phyloP scores from a whole-genome alignment of 2,329 filamentous ascomycete species.

The Lachnellula subtilissima region DNA sequence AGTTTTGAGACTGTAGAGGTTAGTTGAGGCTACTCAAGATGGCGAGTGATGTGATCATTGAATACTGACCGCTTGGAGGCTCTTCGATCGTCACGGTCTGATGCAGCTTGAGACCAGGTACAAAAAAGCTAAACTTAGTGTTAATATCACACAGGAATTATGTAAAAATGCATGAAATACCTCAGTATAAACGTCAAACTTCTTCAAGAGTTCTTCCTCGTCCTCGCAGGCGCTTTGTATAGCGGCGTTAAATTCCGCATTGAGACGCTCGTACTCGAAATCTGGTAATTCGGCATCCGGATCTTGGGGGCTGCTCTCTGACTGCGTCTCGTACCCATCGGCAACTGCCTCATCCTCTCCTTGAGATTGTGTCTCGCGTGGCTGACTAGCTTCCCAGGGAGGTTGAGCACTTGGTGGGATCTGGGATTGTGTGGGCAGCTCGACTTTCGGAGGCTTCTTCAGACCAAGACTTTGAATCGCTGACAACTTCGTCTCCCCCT shows the following conservation, averaged over 20 bases:
- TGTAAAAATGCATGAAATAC: not conserved
- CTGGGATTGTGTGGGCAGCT: not conserved
- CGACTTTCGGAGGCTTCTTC: constrained; percentile 37
- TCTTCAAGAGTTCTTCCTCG: constrained; percentile 61
- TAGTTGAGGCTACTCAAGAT: constrained; percentile 6
- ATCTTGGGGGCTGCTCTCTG: not conserved
- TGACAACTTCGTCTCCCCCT: not conserved
- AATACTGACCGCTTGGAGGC: constrained; percentile 64
- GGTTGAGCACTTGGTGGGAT: not conserved
- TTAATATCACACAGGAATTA: not conserved
- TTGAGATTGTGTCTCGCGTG: not conserved
- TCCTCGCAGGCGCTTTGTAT: constrained; percentile 57
- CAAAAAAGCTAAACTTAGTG: constrained; percentile 59
- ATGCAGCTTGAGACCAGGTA: constrained; percentile 70
- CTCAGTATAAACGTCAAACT: constrained; percentile 39
- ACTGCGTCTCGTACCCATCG: not conserved
- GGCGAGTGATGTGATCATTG: not conserved
- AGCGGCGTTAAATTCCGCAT: constrained; percentile 61
- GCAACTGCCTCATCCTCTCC: not conserved
- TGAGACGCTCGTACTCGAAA: constrained; percentile 74
- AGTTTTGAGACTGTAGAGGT: constrained; percentile 61
- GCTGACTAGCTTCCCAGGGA: not conserved
- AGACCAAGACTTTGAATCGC: not conserved
- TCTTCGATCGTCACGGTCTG: constrained; percentile 68
- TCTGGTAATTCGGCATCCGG: constrained; percentile 24